Evolutionary conservation across 2,329 filamentous ascomycete species (phyloP).

Genomic region (Gnomoniopsis smithogilvyi): DNA sequence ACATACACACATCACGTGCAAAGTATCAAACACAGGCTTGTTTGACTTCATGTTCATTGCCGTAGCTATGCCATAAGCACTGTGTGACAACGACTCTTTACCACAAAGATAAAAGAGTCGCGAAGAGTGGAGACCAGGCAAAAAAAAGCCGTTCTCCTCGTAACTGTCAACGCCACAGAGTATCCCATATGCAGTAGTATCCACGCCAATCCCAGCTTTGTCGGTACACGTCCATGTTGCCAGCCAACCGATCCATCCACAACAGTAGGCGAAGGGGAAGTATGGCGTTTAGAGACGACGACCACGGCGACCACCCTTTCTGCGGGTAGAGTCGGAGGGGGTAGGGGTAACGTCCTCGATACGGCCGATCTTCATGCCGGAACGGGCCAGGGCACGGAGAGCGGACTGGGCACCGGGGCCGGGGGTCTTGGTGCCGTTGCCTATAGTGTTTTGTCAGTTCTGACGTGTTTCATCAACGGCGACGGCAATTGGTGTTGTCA

Average conservation of each 20-base stretch:
- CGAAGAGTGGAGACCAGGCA: constrained; percentile 58
- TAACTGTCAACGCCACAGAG: constrained; percentile 66
- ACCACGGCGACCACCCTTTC: constrained; percentile 99
- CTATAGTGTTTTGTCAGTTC: constrained; percentile 35
- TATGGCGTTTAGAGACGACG: constrained; percentile 84
- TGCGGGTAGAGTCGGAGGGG: constrained; percentile 97
- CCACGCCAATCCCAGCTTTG: constrained; percentile 22
- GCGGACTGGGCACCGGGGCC: constrained; percentile 98
- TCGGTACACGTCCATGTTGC: constrained; percentile 3
- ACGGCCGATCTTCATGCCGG: constrained; percentile 99
- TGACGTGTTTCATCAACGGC: not conserved
- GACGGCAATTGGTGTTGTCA: not conserved
- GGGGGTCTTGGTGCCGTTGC: constrained; percentile 99
- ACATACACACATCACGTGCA: not conserved
- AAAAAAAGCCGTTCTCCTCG: constrained; percentile 66
- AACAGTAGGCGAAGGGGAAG: not conserved
- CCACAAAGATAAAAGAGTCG: constrained; percentile 31
- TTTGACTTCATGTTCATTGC: constrained; percentile 23
- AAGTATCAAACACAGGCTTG: not conserved
- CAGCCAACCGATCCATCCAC: constrained; percentile 13
- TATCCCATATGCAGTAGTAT: constrained; percentile 46
- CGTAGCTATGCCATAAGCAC: constrained; percentile 37
- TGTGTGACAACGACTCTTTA: constrained; percentile 42
- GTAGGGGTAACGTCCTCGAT: constrained; percentile 99
- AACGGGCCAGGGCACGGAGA: constrained; percentile 96